phyloP scores from a whole-genome alignment of 2,329 filamentous ascomycete genomes.

The Apiospora saccharicola region DNA sequence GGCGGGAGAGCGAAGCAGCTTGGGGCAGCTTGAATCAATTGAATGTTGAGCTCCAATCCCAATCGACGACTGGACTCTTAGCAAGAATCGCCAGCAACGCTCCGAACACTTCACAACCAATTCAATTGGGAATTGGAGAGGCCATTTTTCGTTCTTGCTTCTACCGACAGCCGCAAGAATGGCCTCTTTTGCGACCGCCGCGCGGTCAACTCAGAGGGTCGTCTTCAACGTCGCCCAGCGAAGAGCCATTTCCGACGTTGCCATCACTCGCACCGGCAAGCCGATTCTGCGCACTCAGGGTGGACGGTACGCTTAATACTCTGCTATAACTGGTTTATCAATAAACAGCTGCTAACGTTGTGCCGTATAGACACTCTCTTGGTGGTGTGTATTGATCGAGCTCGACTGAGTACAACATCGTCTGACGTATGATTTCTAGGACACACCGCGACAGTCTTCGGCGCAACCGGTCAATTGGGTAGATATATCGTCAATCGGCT shows the following conservation, averaged over 20 bases:
- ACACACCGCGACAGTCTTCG: constrained; percentile 96
- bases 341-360: constrained; percentile 32
- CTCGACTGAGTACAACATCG: not conserved
- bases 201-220: constrained; percentile 60
- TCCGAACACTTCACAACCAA: constrained; percentile 29
- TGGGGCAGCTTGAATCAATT: constrained; percentile 21
- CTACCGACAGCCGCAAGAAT: constrained; percentile 48
- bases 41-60: constrained; percentile 26
- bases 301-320: constrained; percentile 72
- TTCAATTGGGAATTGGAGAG: constrained; percentile 40
- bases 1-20: constrained; percentile 15
- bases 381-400: constrained; percentile 68
- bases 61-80: constrained; percentile 8
- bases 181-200: constrained; percentile 63
- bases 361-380: constrained; percentile 72
- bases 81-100: constrained; percentile 25
- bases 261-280: constrained; percentile 95
- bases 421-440: constrained; percentile 57
- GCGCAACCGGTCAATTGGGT: constrained; percentile 93
- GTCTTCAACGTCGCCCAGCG: constrained; percentile 56
- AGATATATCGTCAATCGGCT: constrained; percentile 97
- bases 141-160: constrained; percentile 42
- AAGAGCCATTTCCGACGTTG: constrained; percentile 77
- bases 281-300: constrained; percentile 88
- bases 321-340: constrained; percentile 28